phyloP scores from a whole-genome alignment of 495 filamentous ascomycete genomes.

The Jackrogersella minutella region DNA sequence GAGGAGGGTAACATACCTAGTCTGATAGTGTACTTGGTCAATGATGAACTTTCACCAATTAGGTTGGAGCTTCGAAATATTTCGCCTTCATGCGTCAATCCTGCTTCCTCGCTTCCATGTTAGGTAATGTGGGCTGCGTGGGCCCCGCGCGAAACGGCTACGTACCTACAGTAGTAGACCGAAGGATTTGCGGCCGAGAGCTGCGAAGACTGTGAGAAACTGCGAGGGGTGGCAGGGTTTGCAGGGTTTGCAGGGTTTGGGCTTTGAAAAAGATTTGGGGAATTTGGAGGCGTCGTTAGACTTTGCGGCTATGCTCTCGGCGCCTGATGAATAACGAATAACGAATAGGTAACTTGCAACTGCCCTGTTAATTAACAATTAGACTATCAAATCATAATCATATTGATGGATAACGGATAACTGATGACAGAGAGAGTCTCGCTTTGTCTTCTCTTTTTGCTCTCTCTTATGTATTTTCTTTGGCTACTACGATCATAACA shows the following conservation, averaged over 20 bases:
- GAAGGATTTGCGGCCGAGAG: background rate
- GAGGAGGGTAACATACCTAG: too few relatives aligned
- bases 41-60: background rate
- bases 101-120: slow-evolving; percentile 5
- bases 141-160: background rate
- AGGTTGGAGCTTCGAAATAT: background rate
- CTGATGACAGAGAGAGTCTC: too few relatives aligned
- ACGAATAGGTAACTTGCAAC: slow-evolving; percentile 26
- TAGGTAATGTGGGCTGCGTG: slow-evolving; percentile 3
- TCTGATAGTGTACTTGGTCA: background rate
- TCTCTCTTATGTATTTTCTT: background rate
- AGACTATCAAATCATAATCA: background rate
- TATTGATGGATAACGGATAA: slow-evolving; percentile 18
- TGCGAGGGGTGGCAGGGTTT: slow-evolving; percentile 1
- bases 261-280: background rate
- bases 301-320: slow-evolving; percentile 38
- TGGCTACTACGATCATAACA: background rate
- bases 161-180: background rate
- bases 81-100: slow-evolving; percentile 3
- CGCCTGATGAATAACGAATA: background rate
- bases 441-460: slow-evolving; percentile 23
- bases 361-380: background rate
- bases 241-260: background rate
- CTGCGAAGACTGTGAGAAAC: too few relatives aligned
- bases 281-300: slow-evolving; percentile 16